Conservation (phyloP, 2,329 filamentous ascomycete species). For the Colletotrichum zoysiae region DNA sequence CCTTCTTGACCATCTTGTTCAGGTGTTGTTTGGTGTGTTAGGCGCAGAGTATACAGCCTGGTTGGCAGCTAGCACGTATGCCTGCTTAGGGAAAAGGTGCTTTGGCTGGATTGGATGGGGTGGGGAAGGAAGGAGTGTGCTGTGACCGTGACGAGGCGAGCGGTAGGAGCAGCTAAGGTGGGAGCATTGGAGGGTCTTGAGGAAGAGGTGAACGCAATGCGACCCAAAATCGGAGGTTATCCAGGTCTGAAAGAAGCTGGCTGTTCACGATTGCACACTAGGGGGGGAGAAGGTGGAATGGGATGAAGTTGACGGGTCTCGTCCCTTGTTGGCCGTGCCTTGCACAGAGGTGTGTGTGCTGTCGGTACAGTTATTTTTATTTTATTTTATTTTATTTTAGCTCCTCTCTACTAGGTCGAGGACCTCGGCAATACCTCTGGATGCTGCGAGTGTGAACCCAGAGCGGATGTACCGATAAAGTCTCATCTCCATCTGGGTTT, state of each 20-base stretch:
- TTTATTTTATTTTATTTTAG: neutral
- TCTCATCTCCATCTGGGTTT: conserved; percentile 5
- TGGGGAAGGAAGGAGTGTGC: conserved; percentile 2
- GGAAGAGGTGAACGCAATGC: neutral
- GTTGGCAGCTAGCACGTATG: neutral
- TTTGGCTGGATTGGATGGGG: neutral
- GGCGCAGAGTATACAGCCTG: neutral
- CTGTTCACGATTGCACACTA: neutral
- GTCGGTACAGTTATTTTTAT: neutral
- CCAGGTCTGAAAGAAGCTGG: neutral
- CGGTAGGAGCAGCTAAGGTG: conserved; percentile 11
- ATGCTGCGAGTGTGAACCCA: no score
- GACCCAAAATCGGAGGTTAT: neutral
- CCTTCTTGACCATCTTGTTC: conserved; percentile 61
- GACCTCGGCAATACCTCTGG: neutral
- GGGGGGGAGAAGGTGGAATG: conserved; percentile 30
- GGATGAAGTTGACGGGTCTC: conserved; percentile 24
- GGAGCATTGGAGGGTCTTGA: conserved; percentile 20
- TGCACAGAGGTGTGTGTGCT: conserved; percentile 11
- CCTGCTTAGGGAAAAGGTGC: conserved; percentile 3
- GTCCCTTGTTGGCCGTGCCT: conserved; percentile 15
- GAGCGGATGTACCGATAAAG: neutral
- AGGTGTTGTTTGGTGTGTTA: neutral
- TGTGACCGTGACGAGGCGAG: conserved; percentile 24
- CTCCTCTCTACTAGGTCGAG: neutral